Evolutionary conservation across 1,139 yeast genomes (phyloP).

Genomic region (Candida sp.): DNA sequence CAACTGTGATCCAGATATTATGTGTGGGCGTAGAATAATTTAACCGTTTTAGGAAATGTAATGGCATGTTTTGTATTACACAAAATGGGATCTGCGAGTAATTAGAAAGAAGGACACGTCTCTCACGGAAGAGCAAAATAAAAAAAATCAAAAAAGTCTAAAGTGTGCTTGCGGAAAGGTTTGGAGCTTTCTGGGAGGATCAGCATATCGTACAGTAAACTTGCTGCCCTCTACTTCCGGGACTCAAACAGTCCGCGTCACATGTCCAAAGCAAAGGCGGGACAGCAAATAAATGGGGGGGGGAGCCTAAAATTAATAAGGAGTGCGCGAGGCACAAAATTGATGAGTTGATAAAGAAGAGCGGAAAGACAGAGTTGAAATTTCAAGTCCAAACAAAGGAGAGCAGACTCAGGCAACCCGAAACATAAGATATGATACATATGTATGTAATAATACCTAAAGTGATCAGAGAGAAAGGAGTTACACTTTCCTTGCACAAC

Average conservation of each 20-base stretch:
- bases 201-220: too few relatives aligned
- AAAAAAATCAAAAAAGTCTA: too few relatives aligned
- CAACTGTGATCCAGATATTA: too few relatives aligned
- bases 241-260: too few relatives aligned
- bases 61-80: neutral
- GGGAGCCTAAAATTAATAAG: too few relatives aligned
- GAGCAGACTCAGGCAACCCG: neutral
- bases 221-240: too few relatives aligned
- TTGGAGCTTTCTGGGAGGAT: too few relatives aligned
- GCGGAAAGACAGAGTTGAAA: neutral
- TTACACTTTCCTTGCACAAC: neutral
- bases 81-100: neutral
- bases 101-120: neutral
- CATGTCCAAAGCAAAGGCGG: too few relatives aligned
- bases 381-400: neutral
- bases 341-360: neutral
- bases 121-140: neutral
- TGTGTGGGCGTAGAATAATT: neutral
- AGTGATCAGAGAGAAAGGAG: neutral
- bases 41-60: neutral
- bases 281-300: too few relatives aligned
- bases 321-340: neutral
- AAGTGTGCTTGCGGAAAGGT: too few relatives aligned
- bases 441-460: neutral
- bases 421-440: neutral